Percentiles rank a stretch among this genome's conserved stretches.
phyloP scores from a whole-genome alignment of 208 protist species.

The Jaenimonas drosophilae region DNA sequence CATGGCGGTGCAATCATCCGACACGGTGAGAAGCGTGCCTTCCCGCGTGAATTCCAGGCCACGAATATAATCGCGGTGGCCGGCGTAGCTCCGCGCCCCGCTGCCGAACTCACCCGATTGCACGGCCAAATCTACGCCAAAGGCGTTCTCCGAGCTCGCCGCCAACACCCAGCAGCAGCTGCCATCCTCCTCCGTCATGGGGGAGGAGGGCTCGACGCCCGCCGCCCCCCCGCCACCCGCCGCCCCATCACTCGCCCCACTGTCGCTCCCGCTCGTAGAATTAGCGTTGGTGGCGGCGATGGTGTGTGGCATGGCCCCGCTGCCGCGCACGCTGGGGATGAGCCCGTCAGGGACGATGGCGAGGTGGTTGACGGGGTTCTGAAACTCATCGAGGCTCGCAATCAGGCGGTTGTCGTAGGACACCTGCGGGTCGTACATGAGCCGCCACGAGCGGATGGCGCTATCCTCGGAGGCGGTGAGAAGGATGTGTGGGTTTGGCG shows the following conservation, averaged over 20 bases:
- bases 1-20: slow-evolving; percentile 70
- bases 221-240: too few relatives aligned
- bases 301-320: not conserved
- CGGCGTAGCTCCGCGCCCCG: slow-evolving; percentile 31
- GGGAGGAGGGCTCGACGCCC: too few relatives aligned
- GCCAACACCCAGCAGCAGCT: slow-evolving; percentile 45
- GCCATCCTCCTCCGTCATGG: not conserved
- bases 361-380: slow-evolving; percentile 77
- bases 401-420: slow-evolving; percentile 51
- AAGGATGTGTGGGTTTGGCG: slow-evolving; percentile 22
- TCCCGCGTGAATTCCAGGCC: slow-evolving; percentile 52
- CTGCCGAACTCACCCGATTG: slow-evolving; percentile 30
- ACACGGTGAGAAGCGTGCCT: slow-evolving; percentile 61
- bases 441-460: slow-evolving; percentile 67
- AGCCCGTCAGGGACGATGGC: slow-evolving; percentile 25
- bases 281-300: not conserved
- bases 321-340: slow-evolving; percentile 4
- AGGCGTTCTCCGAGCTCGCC: slow-evolving; percentile 67
- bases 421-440: slow-evolving; percentile 15
- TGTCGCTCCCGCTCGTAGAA: not conserved
- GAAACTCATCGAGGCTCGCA: slow-evolving; percentile 68
- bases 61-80: slow-evolving; percentile 76
- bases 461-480: slow-evolving; percentile 72
- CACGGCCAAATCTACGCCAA: slow-evolving; percentile 47
- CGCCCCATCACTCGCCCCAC: too few relatives aligned